Percentiles rank a stretch among this genome's conserved stretches.
Conservation (phyloP, 768 basidiomycete species). For the Crepidotus variabilis region DNA sequence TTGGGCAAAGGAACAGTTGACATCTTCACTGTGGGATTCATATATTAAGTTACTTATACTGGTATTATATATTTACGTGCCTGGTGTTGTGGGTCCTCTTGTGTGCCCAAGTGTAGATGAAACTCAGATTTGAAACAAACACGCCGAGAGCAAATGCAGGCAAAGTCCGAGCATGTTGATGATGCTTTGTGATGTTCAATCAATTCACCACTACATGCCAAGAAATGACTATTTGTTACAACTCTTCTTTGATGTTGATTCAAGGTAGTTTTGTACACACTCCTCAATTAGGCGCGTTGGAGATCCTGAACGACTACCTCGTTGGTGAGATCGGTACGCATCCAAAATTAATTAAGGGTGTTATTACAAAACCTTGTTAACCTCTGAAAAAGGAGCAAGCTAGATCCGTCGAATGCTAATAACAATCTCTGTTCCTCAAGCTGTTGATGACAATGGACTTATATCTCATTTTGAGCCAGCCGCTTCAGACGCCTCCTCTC, state of each 20-base stretch:
- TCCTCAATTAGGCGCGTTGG: slow-evolving; percentile 45
- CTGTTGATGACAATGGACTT: slow-evolving; percentile 37
- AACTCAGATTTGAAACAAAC: no score
- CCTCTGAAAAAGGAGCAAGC: background rate
- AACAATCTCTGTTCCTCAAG: slow-evolving; percentile 13
- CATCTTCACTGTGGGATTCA: background rate
- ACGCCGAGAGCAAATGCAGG: no score
- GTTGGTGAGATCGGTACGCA: slow-evolving; percentile 31
- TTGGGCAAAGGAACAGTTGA: background rate
- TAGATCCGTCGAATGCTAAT: background rate
- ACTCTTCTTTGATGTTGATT: no score
- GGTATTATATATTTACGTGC: background rate
- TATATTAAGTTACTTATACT: background rate
- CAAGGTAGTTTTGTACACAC: slow-evolving; percentile 59
- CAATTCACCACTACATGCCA: background rate
- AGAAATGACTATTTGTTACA: no score
- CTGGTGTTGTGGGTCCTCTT: no score
- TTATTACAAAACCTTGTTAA: no score
- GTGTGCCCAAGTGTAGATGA: no score
- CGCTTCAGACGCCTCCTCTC: slow-evolving; percentile 28
- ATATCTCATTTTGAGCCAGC: slow-evolving; percentile 48
- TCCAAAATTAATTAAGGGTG: no score
- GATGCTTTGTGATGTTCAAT: background rate
- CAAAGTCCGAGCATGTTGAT: background rate
- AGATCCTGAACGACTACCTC: slow-evolving; percentile 53